phyloP scores from a whole-genome alignment of 2,329 filamentous ascomycete genomes.

The Sporothrix inflata region DNA sequence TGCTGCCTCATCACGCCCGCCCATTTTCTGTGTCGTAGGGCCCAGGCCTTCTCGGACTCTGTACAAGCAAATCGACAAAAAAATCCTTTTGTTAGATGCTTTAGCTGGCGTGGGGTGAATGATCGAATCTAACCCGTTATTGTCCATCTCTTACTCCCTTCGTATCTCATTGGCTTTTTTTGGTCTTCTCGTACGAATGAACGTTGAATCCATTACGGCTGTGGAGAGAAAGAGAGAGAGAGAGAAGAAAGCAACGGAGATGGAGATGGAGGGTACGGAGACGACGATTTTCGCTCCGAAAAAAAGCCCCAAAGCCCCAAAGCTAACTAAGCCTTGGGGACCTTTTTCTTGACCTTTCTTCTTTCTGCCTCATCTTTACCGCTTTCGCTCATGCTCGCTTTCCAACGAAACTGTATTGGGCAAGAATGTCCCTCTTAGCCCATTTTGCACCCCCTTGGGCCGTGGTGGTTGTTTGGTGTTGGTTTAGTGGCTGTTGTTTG shows the following conservation, averaged over 20 bases:
- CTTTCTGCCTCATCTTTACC: not conserved
- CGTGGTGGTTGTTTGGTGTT: constrained; percentile 4
- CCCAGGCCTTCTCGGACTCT: not conserved
- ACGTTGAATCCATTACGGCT: not conserved
- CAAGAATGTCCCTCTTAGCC: not conserved
- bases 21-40: not conserved
- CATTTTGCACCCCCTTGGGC: not conserved
- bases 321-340: not conserved
- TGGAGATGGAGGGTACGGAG: not conserved
- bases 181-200: not conserved
- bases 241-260: not conserved
- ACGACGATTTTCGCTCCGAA: not conserved
- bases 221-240: not conserved
- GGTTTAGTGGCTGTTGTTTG: not conserved
- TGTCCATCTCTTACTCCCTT: not conserved
- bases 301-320: not conserved
- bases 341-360: not conserved
- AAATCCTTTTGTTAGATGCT: not conserved
- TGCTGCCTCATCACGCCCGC: not conserved
- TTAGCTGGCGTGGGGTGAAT: not conserved
- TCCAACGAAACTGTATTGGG: constrained; percentile 3
- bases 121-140: not conserved
- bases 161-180: not conserved
- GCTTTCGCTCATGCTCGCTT: not conserved
- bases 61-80: too few relatives aligned